Conservation (phyloP, 2,329 filamentous ascomycete species). For the Cephalotrichum gorgonifer region DNA sequence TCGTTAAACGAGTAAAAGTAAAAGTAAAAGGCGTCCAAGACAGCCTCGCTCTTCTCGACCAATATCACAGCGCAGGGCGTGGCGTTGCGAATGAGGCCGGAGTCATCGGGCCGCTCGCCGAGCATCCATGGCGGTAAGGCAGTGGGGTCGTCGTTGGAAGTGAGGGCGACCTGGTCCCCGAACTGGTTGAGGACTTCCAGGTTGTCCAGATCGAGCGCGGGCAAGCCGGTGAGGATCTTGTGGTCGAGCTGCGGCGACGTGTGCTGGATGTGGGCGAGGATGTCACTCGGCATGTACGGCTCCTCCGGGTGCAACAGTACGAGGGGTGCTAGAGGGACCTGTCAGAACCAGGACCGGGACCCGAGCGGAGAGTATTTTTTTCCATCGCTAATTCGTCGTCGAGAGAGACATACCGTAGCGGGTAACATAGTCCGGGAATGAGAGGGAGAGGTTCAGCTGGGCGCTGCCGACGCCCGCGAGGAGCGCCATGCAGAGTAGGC, state of each 20-base stretch:
- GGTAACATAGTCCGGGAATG: constrained; percentile 17
- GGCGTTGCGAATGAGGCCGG: constrained; percentile 12
- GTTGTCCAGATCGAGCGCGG: constrained; percentile 16
- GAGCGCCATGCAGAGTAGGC: background rate
- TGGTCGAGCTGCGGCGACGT: constrained; percentile 13
- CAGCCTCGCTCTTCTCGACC: constrained; percentile 10
- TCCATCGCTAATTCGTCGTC: background rate
- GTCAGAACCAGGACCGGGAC: constrained; percentile 3
- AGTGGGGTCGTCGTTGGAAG: constrained; percentile 15
- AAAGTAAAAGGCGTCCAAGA: constrained; percentile 19
- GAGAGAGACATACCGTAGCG: constrained; percentile 15
- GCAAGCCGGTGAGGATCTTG: constrained; percentile 10
- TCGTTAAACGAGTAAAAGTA: constrained; percentile 22
- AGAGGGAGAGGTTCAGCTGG: background rate
- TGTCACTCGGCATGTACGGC: constrained; percentile 17
- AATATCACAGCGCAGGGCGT: constrained; percentile 18
- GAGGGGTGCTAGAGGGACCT: constrained; percentile 14
- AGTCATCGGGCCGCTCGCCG: constrained; percentile 13
- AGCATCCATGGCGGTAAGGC: constrained; percentile 14
- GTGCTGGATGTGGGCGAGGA: constrained; percentile 18
- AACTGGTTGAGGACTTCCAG: constrained; percentile 14
- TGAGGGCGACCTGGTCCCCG: constrained; percentile 13
- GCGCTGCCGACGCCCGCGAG: background rate
- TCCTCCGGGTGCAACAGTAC: constrained; percentile 21
- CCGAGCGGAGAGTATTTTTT: background rate